These are phyloP conservation scores for Cladosporium sp. DNA, from an alignment of 2,329 filamentous ascomycete genomes.

Conservation along the genomic window DNA sequence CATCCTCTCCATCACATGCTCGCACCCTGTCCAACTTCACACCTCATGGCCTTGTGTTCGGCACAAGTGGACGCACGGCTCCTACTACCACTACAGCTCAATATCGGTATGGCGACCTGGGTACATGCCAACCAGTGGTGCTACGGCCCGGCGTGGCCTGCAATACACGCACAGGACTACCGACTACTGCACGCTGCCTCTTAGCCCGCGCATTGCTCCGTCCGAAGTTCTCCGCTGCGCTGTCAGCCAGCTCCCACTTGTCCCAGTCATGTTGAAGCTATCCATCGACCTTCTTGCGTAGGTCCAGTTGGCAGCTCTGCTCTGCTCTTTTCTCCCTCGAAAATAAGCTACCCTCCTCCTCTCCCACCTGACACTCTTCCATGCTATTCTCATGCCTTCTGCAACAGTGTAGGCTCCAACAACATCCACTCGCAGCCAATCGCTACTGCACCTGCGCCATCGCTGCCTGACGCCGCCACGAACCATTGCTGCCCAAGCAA, in stretches of 20 bases:
- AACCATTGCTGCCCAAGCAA: slow-evolving; percentile 22
- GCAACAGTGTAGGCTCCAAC: neutral
- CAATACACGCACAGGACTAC: slow-evolving; percentile 7
- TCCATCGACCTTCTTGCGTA: neutral
- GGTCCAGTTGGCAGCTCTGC: neutral
- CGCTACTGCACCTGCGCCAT: slow-evolving; percentile 12
- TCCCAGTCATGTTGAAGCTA: neutral
- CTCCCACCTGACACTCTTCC: slow-evolving; percentile 2
- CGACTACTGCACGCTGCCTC: neutral
- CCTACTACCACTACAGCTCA: neutral
- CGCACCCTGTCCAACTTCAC: neutral
- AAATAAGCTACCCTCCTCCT: neutral
- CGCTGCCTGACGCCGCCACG: slow-evolving; percentile 20
- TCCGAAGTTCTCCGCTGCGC: slow-evolving; percentile 20
- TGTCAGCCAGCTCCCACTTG: slow-evolving; percentile 3
- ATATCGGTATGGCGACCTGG: neutral
- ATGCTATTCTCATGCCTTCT: slow-evolving; percentile 14
- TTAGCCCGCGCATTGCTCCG: slow-evolving; percentile 4
- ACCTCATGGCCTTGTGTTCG: neutral
- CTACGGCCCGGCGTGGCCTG: neutral
- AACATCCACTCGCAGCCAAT: slow-evolving; percentile 8
- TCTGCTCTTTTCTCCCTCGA: neutral
- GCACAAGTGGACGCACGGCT: neutral
- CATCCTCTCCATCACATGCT: neutral
- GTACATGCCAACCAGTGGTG: neutral